Conservation (phyloP, 225 moss, liverwort and hornwort species). For the Straminergon stramineum region DNA sequence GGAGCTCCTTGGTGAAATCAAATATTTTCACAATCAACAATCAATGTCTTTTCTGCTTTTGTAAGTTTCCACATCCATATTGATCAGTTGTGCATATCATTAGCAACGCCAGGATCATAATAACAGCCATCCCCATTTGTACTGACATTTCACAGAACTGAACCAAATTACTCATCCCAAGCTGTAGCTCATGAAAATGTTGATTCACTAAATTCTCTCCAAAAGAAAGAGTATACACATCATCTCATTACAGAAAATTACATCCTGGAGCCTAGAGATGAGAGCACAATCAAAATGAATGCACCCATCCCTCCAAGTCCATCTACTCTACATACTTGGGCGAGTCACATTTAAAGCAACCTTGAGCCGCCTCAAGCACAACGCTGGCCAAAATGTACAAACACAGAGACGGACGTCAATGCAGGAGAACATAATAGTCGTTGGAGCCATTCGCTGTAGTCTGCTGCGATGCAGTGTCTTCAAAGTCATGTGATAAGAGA, state of each 20-base stretch:
- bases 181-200: neutral
- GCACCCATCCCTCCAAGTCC: neutral
- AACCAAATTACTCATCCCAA: neutral
- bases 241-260: neutral
- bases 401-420: neutral
- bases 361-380: neutral
- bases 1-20: neutral
- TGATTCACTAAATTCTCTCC: neutral
- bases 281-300: neutral
- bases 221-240: neutral
- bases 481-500: neutral
- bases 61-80: neutral
- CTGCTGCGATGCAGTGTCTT: neutral
- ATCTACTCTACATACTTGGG: neutral
- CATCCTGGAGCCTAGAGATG: neutral
- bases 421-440: conserved; percentile 17
- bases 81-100: neutral
- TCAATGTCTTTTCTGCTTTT: neutral
- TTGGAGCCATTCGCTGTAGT: neutral
- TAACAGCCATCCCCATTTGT: neutral
- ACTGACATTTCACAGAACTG: neutral
- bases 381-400: neutral
- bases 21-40: neutral
- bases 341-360: neutral
- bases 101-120: neutral